These are phyloP conservation scores for Rhipidocladum racemiflorum DNA, from an alignment of 176 grass and related monocot genomes.

Conservation along the genomic window DNA sequence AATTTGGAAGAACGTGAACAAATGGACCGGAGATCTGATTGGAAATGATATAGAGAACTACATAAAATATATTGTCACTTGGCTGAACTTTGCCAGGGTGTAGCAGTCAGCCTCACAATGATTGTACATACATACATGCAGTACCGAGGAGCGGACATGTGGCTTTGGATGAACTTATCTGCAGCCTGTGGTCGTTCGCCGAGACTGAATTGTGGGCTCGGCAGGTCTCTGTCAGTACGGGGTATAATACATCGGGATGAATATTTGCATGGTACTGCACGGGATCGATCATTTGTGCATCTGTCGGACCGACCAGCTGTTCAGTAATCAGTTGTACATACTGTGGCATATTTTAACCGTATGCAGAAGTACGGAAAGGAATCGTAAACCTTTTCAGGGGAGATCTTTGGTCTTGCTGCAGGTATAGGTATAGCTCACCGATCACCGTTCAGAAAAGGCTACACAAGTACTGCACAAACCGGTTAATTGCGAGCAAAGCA, in stretches of 20 bases:
- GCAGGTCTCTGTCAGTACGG: background rate
- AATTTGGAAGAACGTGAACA: too few species aligned
- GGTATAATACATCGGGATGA: background rate
- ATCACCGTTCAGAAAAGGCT: background rate
- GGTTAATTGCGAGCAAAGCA: background rate
- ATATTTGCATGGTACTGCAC: conserved; percentile 3
- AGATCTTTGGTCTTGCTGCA: conserved; percentile 20
- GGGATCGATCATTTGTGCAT: background rate
- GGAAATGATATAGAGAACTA: background rate
- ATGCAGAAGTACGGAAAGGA: conserved; percentile 10
- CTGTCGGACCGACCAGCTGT: conserved; percentile 11
- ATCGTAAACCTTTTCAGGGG: conserved; percentile 13
- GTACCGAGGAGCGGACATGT: too few species aligned
- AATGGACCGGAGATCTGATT: background rate
- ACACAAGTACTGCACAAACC: background rate
- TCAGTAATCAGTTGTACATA: background rate
- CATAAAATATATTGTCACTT: background rate
- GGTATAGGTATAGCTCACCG: background rate
- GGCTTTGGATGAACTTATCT: too few species aligned
- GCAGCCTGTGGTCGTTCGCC: too few species aligned
- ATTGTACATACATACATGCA: background rate
- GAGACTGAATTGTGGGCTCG: too few species aligned
- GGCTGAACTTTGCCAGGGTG: background rate
- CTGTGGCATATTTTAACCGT: background rate
- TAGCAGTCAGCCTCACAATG: background rate